A percentile compares a stretch with the other conserved stretches of the same genome.
Evolutionary conservation across 2,329 filamentous ascomycete species (phyloP).

Genomic region (Diaporthe destruens): DNA sequence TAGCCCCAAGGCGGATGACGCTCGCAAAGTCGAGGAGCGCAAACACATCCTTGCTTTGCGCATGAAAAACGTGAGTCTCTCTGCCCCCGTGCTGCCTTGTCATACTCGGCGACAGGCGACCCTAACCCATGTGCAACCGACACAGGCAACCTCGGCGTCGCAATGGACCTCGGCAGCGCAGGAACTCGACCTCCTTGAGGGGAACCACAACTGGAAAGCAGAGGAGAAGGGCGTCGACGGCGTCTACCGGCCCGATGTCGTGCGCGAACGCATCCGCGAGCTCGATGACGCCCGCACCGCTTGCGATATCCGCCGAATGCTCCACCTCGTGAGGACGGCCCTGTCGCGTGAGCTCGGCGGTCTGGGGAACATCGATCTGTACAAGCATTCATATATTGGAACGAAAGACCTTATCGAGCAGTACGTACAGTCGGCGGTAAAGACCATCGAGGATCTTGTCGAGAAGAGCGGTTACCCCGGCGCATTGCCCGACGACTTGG

Average conservation of each 20-base stretch:
- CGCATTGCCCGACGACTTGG: slow-evolving; percentile 64
- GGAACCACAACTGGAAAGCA: slow-evolving; percentile 84
- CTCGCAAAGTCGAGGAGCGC: slow-evolving; percentile 64
- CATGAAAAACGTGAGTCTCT: slow-evolving; percentile 72
- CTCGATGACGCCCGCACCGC: slow-evolving; percentile 80
- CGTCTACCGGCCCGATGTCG: slow-evolving; percentile 78
- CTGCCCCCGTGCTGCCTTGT: background rate
- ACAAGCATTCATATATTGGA: slow-evolving; percentile 85
- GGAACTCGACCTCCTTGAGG: slow-evolving; percentile 83
- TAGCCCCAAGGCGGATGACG: slow-evolving; percentile 62
- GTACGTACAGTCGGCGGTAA: slow-evolving; percentile 84
- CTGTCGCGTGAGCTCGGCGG: slow-evolving; percentile 85
- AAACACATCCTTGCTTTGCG: slow-evolving; percentile 73
- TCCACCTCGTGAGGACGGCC: slow-evolving; percentile 83
- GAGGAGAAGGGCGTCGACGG: slow-evolving; percentile 62
- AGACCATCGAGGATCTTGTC: slow-evolving; percentile 79
- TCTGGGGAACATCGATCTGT: slow-evolving; percentile 86
- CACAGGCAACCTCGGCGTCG: slow-evolving; percentile 73
- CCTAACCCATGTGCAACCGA: slow-evolving; percentile 13
- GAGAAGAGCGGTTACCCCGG: slow-evolving; percentile 63
- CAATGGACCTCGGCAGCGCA: slow-evolving; percentile 83
- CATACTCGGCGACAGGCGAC: slow-evolving; percentile 38
- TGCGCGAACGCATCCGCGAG: slow-evolving; percentile 77
- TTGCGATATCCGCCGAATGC: slow-evolving; percentile 81
- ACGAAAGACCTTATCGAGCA: slow-evolving; percentile 89